Base-by-base conservation (phyloP, 2,329 filamentous ascomycete species). In the Fusarium bactridioides region DNA sequence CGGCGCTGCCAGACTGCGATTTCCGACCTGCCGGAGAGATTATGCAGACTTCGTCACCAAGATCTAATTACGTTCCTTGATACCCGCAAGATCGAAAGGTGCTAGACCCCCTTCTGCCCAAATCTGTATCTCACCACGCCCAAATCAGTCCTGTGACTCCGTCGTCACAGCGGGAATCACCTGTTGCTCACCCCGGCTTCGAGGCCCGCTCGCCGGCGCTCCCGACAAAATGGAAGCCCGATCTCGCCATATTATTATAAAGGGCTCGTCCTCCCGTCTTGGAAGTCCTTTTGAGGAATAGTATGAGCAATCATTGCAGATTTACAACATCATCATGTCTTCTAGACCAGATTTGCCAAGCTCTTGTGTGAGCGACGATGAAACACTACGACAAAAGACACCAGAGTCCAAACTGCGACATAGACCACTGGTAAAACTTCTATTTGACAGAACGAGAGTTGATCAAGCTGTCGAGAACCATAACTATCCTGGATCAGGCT, bases 401-500 rank as follows among this genome's bases (percentile, higher is more conserved):
- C 55, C 55, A 23, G 58, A 58, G 5, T 33, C 51, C 1, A 59
- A 53, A 29, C 62, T 47, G 16, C 63, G 53, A 11, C 67, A 54
- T 29, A 56, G 67, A 33, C 61, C 70, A 7, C n/a, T 74, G 7
- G 21, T 74, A 0, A 82, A 84, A 47, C 80, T 90, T 50, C 83
- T 93, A 58, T 79, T 86, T 55, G 86, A 91, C 78, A 89, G 88
- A 53, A 85, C 86, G 19, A 86, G 86, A 48, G 82, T 93, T 51
- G 90, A 88, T 1, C 83, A 86, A 38, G 84, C 86, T 45, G 86
- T 91, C 7, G 79, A 90, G 48, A 83, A 87, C 54, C 84, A 88
- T 77, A 77, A 81, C 3, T 93, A 92, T 73, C 78, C 81, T 18
- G 91, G 91, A 29, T 80, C 84, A 9, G 92, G 92, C 63, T 94